Percentiles rank a stretch among this genome's conserved stretches.
Conservation (phyloP, 2,329 filamentous ascomycete genomes). For the Colletotrichum brevisporum region DNA sequence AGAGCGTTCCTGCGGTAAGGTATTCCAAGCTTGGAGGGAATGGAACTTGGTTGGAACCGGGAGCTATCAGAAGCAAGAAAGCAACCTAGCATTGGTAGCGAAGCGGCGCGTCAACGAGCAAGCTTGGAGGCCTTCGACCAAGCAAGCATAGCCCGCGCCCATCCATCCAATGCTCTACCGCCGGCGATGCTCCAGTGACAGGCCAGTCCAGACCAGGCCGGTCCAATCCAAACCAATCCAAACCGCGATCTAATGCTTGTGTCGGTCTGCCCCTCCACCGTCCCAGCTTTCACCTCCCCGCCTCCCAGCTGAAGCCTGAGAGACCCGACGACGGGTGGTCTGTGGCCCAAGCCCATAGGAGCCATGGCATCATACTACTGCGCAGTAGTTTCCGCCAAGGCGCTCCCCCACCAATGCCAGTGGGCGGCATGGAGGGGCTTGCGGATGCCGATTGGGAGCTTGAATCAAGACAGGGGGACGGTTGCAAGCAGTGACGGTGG, state of each 20-base stretch:
- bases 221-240: conserved; percentile 21
- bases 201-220: conserved; percentile 2
- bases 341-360: conserved; percentile 34
- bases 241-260: conserved; percentile 32
- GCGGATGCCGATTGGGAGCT: conserved; percentile 39
- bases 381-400: conserved; percentile 39
- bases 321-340: conserved; percentile 23
- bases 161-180: neutral
- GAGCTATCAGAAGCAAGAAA: conserved; percentile 39
- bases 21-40: conserved; percentile 32
- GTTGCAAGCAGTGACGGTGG: conserved; percentile 6
- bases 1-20: conserved; percentile 24
- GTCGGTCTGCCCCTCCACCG: conserved; percentile 25
- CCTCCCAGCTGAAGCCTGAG: conserved; percentile 8
- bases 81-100: too few species aligned
- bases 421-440: conserved; percentile 35
- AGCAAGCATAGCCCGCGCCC: conserved; percentile 15
- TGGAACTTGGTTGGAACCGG: conserved; percentile 26
- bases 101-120: neutral
- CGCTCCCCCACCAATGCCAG: conserved; percentile 37
- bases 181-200: conserved; percentile 13
- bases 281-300: conserved; percentile 23
- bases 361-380: conserved; percentile 42
- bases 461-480: conserved; percentile 29
- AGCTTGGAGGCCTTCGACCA: conserved; percentile 24